Conservation (phyloP, 2,329 filamentous ascomycete genomes). For the Triangularia verruculosa region DNA sequence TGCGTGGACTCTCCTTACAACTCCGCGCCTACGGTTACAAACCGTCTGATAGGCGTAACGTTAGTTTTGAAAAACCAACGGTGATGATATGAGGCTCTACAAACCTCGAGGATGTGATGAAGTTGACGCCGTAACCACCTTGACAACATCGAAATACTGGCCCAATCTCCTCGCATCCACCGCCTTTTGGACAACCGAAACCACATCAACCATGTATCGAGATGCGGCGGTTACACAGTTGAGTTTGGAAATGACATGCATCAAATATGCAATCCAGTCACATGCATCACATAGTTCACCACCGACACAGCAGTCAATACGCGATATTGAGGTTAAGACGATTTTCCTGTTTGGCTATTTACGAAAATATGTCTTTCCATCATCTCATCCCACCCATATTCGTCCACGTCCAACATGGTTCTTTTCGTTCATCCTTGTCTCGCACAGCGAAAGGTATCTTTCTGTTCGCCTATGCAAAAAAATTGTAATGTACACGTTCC, state of each 20-base stretch:
- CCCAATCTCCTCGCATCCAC: neutral
- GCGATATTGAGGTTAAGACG: neutral
- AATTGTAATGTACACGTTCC: constrained; percentile 4
- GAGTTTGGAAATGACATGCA: neutral
- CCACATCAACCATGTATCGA: neutral
- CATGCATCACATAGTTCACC: neutral
- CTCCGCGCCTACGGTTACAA: neutral
- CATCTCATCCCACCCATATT: neutral
- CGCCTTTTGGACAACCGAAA: neutral
- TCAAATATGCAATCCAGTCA: neutral
- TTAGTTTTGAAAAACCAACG: neutral
- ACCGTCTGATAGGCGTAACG: neutral
- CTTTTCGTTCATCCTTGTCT: neutral
- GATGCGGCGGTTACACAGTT: neutral
- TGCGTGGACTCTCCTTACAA: neutral
- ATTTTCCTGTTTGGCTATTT: neutral
- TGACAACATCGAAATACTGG: neutral
- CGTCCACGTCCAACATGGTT: neutral
- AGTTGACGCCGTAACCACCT: neutral
- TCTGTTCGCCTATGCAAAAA: neutral
- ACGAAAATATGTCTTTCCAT: neutral
- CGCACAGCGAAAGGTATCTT: neutral
- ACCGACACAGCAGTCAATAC: neutral
- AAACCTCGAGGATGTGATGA: neutral
- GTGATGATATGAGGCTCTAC: neutral